Evolutionary conservation across 768 basidiomycete genomes (phyloP).

Genomic region (Tulasnella sp.): DNA sequence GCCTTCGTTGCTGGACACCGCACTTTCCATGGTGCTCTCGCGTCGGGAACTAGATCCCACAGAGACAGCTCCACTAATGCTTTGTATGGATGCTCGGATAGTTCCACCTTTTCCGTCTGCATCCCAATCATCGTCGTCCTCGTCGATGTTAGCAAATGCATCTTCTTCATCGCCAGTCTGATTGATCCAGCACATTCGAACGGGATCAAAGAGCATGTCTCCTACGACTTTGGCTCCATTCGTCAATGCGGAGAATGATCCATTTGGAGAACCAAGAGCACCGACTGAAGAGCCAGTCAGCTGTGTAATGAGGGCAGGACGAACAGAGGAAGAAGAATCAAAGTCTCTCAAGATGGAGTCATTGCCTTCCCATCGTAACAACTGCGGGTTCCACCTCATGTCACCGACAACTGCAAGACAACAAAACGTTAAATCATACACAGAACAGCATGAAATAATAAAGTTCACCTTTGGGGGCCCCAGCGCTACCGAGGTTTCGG

Average conservation of each 20-base stretch:
- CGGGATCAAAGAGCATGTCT: constrained; percentile 95
- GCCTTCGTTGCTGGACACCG: constrained; percentile 9
- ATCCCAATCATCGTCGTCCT: constrained; percentile 57
- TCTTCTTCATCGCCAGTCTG: constrained; percentile 82
- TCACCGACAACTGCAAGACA: constrained; percentile 66
- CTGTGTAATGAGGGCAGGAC: constrained; percentile 93
- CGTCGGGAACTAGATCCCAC: constrained; percentile 18
- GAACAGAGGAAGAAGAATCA: constrained; percentile 68
- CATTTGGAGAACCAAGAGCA: constrained; percentile 57
- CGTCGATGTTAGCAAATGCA: constrained; percentile 43
- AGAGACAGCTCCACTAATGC: constrained; percentile 21
- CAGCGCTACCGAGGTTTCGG: constrained; percentile 58
- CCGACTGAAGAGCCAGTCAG: constrained; percentile 62
- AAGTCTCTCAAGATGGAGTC: constrained; percentile 85
- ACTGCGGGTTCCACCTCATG: constrained; percentile 93
- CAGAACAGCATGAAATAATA: constrained; percentile 3
- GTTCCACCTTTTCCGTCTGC: constrained; percentile 70
- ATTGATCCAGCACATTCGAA: constrained; percentile 91
- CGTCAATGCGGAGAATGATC: constrained; percentile 38
- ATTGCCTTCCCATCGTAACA: constrained; percentile 94
- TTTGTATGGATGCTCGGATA: constrained; percentile 45
- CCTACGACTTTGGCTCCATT: constrained; percentile 82
- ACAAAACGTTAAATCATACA: neutral
- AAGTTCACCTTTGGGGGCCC: constrained; percentile 56
- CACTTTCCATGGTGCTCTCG: constrained; percentile 27